Evolutionary conservation across 306 rosid species (phyloP).

Genomic region (Trifolium repens): DNA sequence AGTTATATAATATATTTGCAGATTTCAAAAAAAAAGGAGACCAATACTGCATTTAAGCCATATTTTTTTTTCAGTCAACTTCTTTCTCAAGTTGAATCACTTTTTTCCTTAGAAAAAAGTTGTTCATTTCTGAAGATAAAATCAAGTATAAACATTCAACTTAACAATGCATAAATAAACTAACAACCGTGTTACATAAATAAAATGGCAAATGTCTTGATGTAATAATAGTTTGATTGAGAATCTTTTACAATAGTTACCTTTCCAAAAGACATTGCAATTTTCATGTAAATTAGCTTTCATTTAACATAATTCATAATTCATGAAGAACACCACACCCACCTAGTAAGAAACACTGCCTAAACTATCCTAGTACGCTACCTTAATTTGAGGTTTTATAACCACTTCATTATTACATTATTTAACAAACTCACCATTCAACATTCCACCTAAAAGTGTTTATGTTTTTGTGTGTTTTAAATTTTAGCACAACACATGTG

Average conservation of each 20-base stretch:
- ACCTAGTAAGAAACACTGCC: not conserved
- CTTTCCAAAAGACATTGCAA: constrained; percentile 27
- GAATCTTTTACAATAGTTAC: not conserved
- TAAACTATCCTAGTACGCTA: not conserved
- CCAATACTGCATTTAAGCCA: no score
- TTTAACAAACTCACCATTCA: constrained; percentile 21
- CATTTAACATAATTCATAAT: not conserved
- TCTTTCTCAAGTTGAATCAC: no score
- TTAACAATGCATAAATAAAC: not conserved
- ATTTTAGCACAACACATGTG: not conserved
- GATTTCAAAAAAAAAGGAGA: no score
- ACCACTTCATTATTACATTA: not conserved
- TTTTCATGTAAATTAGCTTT: constrained; percentile 39
- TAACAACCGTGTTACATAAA: not conserved
- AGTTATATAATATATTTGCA: no score
- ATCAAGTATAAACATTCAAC: no score
- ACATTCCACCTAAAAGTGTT: constrained; percentile 8
- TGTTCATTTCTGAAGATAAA: no score
- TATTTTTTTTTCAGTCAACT: no score
- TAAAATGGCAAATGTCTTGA: not conserved
- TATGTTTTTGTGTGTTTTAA: not conserved
- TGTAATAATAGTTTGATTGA: not conserved
- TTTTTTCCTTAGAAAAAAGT: no score
- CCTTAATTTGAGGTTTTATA: not conserved
- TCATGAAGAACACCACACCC: not conserved